phyloP scores from a whole-genome alignment of 495 filamentous ascomycete species.

The Letharia columbiana region DNA sequence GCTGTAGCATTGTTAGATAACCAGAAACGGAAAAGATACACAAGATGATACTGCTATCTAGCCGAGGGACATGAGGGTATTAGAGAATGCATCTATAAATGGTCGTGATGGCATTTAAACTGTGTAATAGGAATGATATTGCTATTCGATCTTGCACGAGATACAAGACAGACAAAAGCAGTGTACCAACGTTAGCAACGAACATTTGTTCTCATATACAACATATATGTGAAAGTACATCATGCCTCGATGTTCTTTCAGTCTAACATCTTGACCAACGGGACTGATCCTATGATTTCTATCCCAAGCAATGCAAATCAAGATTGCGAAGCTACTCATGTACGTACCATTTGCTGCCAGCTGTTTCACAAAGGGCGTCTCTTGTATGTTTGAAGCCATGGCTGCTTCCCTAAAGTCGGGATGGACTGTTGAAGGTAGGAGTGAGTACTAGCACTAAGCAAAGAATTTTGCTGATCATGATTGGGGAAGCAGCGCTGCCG shows the following conservation, averaged over 20 bases:
- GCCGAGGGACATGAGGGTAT: background rate
- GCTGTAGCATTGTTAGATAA: background rate
- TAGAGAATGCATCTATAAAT: background rate
- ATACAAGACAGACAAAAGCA: background rate
- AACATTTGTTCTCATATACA: background rate
- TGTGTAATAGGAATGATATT: background rate
- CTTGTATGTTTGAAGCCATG: conserved; percentile 44
- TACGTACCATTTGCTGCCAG: conserved; percentile 65
- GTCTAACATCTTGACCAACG: background rate
- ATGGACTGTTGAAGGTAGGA: background rate
- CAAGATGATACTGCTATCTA: background rate
- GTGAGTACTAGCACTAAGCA: background rate
- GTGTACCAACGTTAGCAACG: background rate
- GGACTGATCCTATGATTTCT: no score
- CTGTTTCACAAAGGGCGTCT: conserved; percentile 65
- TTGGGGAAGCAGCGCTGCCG: conserved; percentile 5
- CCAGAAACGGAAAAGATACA: background rate
- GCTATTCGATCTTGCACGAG: background rate
- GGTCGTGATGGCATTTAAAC: background rate
- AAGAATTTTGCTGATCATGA: background rate
- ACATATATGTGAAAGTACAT: background rate
- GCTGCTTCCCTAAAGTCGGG: conserved; percentile 2
- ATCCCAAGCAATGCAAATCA: background rate
- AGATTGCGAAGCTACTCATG: background rate
- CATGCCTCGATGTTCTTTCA: background rate